A percentile compares a stretch with the other conserved stretches of the same genome.
Conservation (phyloP, 2,329 filamentous ascomycete genomes). For the Dactylonectria macrodidyma region DNA sequence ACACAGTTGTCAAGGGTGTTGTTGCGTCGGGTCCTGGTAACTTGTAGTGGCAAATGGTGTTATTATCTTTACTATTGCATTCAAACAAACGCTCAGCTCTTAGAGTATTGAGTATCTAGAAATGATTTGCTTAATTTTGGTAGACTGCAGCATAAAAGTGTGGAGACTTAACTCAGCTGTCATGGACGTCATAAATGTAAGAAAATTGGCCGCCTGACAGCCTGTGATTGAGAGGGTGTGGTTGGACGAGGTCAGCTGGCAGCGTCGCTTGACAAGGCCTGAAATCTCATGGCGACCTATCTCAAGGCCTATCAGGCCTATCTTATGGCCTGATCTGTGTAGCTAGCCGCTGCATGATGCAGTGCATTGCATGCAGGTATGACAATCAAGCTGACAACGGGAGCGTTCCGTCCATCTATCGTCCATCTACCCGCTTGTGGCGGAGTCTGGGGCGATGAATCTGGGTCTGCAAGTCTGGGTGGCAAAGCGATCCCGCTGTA, state of each 20-base stretch:
- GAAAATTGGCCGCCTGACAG: constrained; percentile 2
- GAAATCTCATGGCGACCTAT: constrained; percentile 24
- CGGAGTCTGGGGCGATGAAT: constrained; percentile 22
- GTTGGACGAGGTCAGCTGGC: constrained; percentile 33
- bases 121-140: neutral
- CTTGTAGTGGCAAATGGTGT: neutral
- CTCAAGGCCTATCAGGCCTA: constrained; percentile 1
- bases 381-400: constrained; percentile 28
- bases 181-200: constrained; percentile 14
- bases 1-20: constrained; percentile 43
- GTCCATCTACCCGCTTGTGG: constrained; percentile 4
- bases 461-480: constrained; percentile 22
- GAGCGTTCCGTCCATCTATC: constrained; percentile 9
- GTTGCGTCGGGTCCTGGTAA: neutral
- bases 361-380: constrained; percentile 39
- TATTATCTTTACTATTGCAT: neutral
- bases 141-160: constrained; percentile 20
- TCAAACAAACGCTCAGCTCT: neutral
- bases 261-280: constrained; percentile 34
- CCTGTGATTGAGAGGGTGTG: constrained; percentile 4
- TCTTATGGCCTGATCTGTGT: constrained; percentile 21
- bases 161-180: neutral
- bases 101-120: neutral
- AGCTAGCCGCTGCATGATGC: constrained; percentile 36
- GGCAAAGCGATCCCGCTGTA: constrained; percentile 20